phyloP scores from a whole-genome alignment of 768 basidiomycete genomes.

The Tulasnella sp. region DNA sequence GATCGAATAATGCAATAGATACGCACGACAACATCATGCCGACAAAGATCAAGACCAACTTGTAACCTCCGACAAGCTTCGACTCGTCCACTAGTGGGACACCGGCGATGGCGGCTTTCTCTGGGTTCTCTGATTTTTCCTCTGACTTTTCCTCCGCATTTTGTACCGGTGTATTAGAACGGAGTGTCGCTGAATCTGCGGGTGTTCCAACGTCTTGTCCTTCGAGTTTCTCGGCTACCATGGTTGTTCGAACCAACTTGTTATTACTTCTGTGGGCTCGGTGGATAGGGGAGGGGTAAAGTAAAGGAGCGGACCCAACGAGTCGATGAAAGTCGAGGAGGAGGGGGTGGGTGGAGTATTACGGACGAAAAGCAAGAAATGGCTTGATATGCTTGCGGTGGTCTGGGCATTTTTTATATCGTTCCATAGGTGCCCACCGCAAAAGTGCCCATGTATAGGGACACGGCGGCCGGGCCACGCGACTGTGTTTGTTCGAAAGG shows the following conservation, averaged over 20 bases:
- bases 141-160: neutral
- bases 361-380: neutral
- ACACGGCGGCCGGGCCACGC: neutral
- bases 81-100: neutral
- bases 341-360: neutral
- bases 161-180: neutral
- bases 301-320: neutral
- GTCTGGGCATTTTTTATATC: neutral
- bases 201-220: neutral
- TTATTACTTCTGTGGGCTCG: neutral
- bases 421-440: neutral
- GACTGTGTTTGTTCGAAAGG: neutral
- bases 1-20: neutral
- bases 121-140: neutral
- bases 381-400: neutral
- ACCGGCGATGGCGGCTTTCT: neutral
- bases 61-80: conserved; percentile 18
- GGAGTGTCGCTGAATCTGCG: neutral
- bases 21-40: conserved; percentile 23
- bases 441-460: conserved; percentile 10
- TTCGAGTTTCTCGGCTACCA: neutral
- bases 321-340: neutral
- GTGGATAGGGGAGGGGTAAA: neutral
- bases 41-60: conserved; percentile 23
- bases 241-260: neutral